Evolutionary conservation across 202 grass and related monocot species (phyloP).

Genomic region (Schoenoplectus triqueter): DNA sequence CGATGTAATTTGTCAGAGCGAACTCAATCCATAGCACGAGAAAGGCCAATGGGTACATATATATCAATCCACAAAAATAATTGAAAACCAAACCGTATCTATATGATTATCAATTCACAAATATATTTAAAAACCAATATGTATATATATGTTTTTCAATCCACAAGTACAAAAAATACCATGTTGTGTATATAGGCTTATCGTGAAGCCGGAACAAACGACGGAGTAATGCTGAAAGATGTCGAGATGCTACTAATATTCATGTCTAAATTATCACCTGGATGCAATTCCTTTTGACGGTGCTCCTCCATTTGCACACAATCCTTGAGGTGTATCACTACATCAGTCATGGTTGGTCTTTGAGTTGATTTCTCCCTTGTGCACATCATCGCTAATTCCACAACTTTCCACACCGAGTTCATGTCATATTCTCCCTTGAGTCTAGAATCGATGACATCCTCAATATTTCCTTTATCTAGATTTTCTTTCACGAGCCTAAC

Average conservation of each 20-base stretch:
- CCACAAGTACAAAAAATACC: neutral
- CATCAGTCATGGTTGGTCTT: constrained; percentile 34
- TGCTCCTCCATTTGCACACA: constrained; percentile 12
- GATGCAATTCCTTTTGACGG: neutral
- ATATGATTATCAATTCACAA: neutral
- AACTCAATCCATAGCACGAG: neutral
- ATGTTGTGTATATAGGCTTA: neutral
- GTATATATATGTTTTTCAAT: neutral
- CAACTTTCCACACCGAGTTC: constrained; percentile 30
- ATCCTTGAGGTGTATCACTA: neutral
- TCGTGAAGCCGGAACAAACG: neutral
- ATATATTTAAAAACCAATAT: neutral
- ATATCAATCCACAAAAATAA: neutral
- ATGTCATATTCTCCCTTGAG: constrained; percentile 10
- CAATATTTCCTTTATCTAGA: constrained; percentile 16
- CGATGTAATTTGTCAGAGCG: neutral
- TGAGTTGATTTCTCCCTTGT: neutral
- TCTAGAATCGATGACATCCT: constrained; percentile 27
- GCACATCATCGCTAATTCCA: constrained; percentile 29
- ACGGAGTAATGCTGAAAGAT: neutral
- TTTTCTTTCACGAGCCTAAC: constrained; percentile 13
- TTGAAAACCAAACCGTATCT: neutral
- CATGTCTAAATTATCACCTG: neutral
- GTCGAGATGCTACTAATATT: neutral
- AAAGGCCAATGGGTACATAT: too few species aligned